phyloP scores from a whole-genome alignment of 1,284 basidiomycete species.

The Naganishia liquefaciens region DNA sequence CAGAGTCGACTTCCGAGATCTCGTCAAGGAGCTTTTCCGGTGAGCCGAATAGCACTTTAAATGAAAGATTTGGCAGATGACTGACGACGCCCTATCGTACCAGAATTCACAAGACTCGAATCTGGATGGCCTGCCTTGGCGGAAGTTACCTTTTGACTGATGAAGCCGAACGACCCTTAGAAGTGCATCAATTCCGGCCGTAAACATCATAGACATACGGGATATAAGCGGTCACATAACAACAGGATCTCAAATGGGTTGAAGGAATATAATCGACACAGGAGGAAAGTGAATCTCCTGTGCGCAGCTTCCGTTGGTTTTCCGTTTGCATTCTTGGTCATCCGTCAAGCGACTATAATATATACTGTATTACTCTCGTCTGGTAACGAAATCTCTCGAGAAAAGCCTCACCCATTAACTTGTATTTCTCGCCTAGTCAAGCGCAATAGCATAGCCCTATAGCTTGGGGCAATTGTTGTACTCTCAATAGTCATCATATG shows the following conservation, averaged over 20 bases:
- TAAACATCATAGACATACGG: not conserved
- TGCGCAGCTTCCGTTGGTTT: not conserved
- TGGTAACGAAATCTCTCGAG: not conserved
- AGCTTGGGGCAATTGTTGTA: constrained; percentile 7
- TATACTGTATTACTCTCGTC: constrained; percentile 9
- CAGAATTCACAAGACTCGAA: constrained; percentile 73
- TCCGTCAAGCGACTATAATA: constrained; percentile 6
- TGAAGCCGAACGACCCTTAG: constrained; percentile 10
- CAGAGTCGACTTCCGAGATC: constrained; percentile 93
- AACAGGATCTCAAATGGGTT: not conserved
- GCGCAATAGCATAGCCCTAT: not conserved
- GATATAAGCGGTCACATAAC: not conserved
- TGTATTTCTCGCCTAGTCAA: constrained; percentile 16
- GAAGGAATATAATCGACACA: not conserved
- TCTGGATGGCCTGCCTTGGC: constrained; percentile 67
- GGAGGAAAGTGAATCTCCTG: not conserved
- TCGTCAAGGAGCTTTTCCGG: constrained; percentile 89
- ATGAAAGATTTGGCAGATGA: no score
- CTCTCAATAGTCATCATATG: not conserved
- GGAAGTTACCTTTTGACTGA: constrained; percentile 29
- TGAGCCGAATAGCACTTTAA: constrained; percentile 44
- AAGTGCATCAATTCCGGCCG: not conserved
- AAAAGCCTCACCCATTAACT: not conserved
- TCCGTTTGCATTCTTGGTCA: not conserved
- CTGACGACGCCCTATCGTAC: no score